Evolutionary conservation across 2,329 filamentous ascomycete species (phyloP), one percentile per base, ranked within the genome.

Genomic region (Thermoascus crustaceus): DNA sequence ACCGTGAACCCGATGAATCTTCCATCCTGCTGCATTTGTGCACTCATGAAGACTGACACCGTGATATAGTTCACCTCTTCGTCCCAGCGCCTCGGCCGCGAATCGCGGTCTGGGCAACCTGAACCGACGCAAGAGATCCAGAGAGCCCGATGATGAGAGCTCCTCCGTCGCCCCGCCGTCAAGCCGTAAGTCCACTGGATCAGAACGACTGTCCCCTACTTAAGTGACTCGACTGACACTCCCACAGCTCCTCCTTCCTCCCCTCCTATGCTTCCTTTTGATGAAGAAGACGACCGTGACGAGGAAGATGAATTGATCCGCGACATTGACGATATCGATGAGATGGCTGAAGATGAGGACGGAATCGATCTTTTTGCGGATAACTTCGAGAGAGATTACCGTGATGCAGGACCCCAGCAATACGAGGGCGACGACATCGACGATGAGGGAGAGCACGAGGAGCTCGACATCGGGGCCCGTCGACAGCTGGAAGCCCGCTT

Each of bases 61-160:
- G 11, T 10, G 11, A 11, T 31, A 16, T 55, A 93, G 85, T 70
- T 93, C 86, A 60, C 87, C 88, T 58, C 73, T 93, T 42, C 80
- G 82, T 61, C 73, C 79, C 49, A 86, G 80, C 64, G 82, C 84
- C 71, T 78, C 81, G 41, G 88, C 87, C 46, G 86, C 80, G 51
- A 94, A 94, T 64, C 78, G 85, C 48, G 85, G 85, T 35, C 59
- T 73, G 38, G 62, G 64, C 11, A 65, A 64, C 35, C 50, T 66
- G 44, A 72, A 65, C 45, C 64, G 71, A 42, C 70, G 76, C 41
- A 83, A 83, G 61, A 73, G 80, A 50, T 69, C 71, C 22, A 72
- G 79, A 63, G 79, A 82, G 49, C 71, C 72, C 40, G 78, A 81
- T 48, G 73, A 78, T 51, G 74, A 77, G 35, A 67, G 68, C 26